Evolutionary conservation across 257 asterid genomes (phyloP), one percentile per base, ranked within the genome.

Genomic region (Fraxinus cuspidata): DNA sequence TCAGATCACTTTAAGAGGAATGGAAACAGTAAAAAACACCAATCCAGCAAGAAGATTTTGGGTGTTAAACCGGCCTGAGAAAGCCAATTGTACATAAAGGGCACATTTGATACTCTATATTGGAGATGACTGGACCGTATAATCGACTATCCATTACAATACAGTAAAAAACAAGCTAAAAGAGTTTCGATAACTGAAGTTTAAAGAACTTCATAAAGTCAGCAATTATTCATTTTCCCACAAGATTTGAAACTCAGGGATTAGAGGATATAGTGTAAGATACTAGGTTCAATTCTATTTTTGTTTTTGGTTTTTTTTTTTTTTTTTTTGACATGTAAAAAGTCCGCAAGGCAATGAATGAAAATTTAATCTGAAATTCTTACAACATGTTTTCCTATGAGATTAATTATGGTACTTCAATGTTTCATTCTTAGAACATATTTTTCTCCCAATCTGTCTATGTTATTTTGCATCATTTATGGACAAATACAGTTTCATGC

Each of bases 261-360:
- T 77, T 64, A 70, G 19, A 56, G 58, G 58, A 73, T 70, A 76
- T 35, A 78, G 32, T 19, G 47, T 29, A 21, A 58, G 13, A 13
- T 58, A 32, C 3, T 25, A 53, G 69, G 38, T n/a, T 56, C 23
- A 49, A 69, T 80, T 80, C 79, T 80, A 80, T 75, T 29, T 25
- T 44, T 28, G 34, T 56, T 2, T 37, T 11, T 56, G 0, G 1
- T 1, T 29, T 29, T 29, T 29, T 29, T 29, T 31, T 31, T 15
- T 69, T 35, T 79, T 23, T 1, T 32, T 58, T 3, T 72, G 8
- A 63, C 70, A 56, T 87, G 89, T 81, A 73, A 78, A 82, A 88
- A 88, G 89, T 85, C 91, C 91, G 91, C 84, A 88, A 88, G 91
- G 89, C 91, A 84, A 83, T 58, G 63, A 77, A 83, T 79, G 81